phyloP scores from a whole-genome alignment of 176 grass and related monocot genomes.

The Phragmites australis region DNA sequence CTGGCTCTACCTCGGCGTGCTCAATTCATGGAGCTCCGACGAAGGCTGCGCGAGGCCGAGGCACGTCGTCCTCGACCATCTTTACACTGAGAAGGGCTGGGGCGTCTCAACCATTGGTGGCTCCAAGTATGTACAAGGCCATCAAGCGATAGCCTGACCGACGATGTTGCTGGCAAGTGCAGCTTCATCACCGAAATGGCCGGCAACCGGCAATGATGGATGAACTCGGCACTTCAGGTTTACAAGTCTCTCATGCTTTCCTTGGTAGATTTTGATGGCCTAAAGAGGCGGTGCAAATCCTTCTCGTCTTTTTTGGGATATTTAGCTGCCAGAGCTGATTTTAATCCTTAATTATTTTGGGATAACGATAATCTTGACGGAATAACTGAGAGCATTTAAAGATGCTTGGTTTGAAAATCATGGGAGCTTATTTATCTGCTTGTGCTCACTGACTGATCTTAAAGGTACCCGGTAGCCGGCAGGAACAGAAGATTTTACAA shows the following conservation, averaged over 20 bases:
- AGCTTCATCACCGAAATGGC: not conserved
- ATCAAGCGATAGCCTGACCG: constrained; percentile 26
- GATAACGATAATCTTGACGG: not conserved
- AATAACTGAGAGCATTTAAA: not conserved
- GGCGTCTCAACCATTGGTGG: constrained; percentile 56
- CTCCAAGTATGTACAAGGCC: constrained; percentile 86
- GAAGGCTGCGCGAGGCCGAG: constrained; percentile 50
- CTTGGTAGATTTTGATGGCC: not conserved
- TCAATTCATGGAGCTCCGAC: constrained; percentile 44
- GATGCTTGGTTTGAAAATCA: not conserved
- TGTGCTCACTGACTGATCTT: not conserved
- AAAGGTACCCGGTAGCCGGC: not conserved
- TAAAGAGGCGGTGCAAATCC: not conserved
- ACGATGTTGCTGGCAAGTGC: not conserved
- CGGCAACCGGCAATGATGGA: not conserved
- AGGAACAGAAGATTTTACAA: not conserved
- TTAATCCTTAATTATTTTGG: not conserved
- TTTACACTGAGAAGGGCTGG: constrained; percentile 72
- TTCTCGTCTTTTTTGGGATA: too few relatives aligned
- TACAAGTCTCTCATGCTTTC: too few relatives aligned
- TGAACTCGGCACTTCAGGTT: not conserved
- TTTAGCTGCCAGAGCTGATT: not conserved
- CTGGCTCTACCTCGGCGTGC: constrained; percentile 58
- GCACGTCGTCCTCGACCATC: constrained; percentile 78
- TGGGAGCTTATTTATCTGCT: not conserved